Base-by-base conservation (phyloP, 2,329 filamentous ascomycete genomes). In the Epichloe sibirici region DNA sequence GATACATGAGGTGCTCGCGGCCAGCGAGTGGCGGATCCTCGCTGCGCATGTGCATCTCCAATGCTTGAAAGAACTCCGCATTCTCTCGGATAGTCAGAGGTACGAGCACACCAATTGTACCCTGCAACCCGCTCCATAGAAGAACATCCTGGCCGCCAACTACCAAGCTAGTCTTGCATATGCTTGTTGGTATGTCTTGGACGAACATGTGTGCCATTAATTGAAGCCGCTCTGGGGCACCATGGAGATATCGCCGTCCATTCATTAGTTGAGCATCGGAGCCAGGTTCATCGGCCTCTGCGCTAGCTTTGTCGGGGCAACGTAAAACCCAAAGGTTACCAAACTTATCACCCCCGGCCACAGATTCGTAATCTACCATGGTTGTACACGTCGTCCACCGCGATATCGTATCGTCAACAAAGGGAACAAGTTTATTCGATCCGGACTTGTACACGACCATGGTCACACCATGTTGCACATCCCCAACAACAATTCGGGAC, bases 291-390 rank as follows among this genome's bases (percentile, higher is more conserved):
- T 98, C 93, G 0, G 90, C 86, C 65, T 94, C 88, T 58, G 90
- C 85, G 39, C 88, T 95, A 7, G 85, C 83, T 66, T 95, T 93
- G 55, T 83, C 75, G 0, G 91, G 90, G 62, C 88, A 93, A 47
- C 93, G 86, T 34, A 98, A 77, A 45, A 97, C 80, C 84, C 90
- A 98, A 13, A 98, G 71, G 62, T 98, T 98, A 55, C 93, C 94
- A 59, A 98, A 98, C 65, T 96, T 97, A 72, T 98, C 93, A 37
- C 91, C 91, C 37, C 91, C 93, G 3, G 90, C 90, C 25, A 88
- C 83, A 1, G 93, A 95, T 66, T 98, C 93, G 67, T 98, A 98
- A 69, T 98, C 93, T 1, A 97, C 84, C 89, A 98, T 95, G 3
- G 90, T 81, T 1, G 87, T 86, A 59, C 87, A 87, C 0, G 89